These are phyloP conservation scores for Smallanthus sonchifolius DNA, from an alignment of 129 eudicot genomes.

Conservation along the genomic window DNA sequence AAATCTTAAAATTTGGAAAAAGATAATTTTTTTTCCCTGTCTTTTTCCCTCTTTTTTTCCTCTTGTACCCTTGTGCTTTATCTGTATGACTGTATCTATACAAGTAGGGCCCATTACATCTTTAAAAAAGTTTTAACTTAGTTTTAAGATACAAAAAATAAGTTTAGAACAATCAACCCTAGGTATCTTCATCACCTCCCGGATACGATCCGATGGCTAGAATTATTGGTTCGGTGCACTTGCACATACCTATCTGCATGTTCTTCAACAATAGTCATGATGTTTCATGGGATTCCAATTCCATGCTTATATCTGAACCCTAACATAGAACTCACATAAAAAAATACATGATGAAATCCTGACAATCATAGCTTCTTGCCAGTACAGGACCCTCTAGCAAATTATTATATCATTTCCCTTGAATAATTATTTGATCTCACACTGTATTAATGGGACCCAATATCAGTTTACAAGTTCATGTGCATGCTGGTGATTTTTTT, in stretches of 20 bases:
- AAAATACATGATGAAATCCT: not conserved
- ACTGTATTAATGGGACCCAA: slow-evolving; percentile 19
- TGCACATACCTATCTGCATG: slow-evolving; percentile 12
- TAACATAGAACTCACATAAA: slow-evolving; percentile 7
- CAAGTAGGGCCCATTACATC: not conserved
- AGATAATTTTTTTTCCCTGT: not conserved
- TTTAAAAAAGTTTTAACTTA: not conserved
- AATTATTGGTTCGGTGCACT: not conserved
- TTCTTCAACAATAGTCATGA: slow-evolving; percentile 13
- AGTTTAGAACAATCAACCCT: not conserved
- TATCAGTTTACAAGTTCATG: not conserved
- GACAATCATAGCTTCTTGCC: slow-evolving; percentile 6
- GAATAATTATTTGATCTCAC: not conserved
- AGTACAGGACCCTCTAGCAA: not conserved
- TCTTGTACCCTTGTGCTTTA: not conserved
- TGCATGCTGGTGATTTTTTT: not conserved
- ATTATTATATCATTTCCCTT: not conserved
- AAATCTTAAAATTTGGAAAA: not conserved
- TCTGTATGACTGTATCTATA: not conserved
- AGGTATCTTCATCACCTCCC: not conserved
- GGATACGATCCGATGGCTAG: not conserved
- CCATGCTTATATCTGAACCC: slow-evolving; percentile 10
- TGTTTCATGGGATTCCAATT: slow-evolving; percentile 13
- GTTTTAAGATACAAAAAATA: not conserved
- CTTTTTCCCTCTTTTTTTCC: not conserved